Evolutionary conservation across 2,329 filamentous ascomycete genomes (phyloP), one percentile per base, ranked within the genome.

Genomic region (Aspergillus sp.): DNA sequence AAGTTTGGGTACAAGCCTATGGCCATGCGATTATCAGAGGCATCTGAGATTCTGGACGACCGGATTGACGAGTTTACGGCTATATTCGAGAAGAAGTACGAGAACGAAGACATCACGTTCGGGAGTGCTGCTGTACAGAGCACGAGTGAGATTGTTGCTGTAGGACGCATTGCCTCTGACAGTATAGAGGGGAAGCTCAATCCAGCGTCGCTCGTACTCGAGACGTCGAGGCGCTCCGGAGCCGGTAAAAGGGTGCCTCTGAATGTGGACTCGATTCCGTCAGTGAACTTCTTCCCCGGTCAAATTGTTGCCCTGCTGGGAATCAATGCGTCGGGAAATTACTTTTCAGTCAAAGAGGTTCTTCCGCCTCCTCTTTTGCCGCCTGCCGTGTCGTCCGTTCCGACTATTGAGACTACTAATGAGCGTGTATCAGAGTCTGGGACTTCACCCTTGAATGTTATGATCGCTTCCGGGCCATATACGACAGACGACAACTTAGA

Each of bases 1-100:
- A 97, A 96, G 72, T 88, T 97, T 65, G 86, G 82, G 1, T 99
- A 98, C 76, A 95, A 93, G 70, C 90, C 92, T 2, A 88, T 98
- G 81, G 89, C 91, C 2, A 96, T 98, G 92, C 96, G 96, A 69
- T 82, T 95, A 6, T 93, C 91, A 5, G 93, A 97, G 72, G 87
- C 91, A 0, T 96, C 93, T 4, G 93, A 96, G 73, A 90, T 96
- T 45, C 83, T 98, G 7, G 95, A 99, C 75, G 93, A 98, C 75
- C 84, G 92, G 66, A 97, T 99, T 78, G 92, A 98, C 67, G 91
- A 93, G 61, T 96, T 97, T 68, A 82, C 86, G 58, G 78, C 80
- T n/a, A 74, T 92, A 2, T 81, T 96, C 5, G 87, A 90, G 75
- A 84, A 88, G 56, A 81, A 92, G 63, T 85, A 96, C 73, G 80